These are phyloP conservation scores for Annulohypoxylon stygium DNA, from an alignment of 495 filamentous ascomycete genomes.

Conservation along the genomic window DNA sequence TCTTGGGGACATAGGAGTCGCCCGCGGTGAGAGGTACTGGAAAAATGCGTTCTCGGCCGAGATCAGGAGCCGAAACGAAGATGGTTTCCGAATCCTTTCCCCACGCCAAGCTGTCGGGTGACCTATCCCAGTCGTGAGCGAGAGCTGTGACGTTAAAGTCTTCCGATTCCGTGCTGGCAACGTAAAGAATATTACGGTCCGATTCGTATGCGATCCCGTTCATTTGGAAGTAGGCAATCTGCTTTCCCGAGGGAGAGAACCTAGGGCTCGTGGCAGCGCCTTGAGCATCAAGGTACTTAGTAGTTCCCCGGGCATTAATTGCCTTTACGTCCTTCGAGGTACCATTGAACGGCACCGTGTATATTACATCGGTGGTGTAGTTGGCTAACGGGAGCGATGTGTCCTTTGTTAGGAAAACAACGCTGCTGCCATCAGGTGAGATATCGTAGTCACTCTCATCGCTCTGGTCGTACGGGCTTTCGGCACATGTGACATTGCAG, in stretches of 20 bases:
- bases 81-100: conserved; percentile 68
- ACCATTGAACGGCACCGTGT: conserved; percentile 66
- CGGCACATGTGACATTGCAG: conserved; percentile 62
- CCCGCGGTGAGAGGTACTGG: conserved; percentile 61
- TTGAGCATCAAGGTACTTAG: conserved; percentile 62
- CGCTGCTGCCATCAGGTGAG: conserved; percentile 55
- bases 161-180: conserved; percentile 42
- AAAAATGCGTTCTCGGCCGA: conserved; percentile 69
- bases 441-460: conserved; percentile 59
- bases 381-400: conserved; percentile 73
- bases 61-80: conserved; percentile 68
- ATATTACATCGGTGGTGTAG: conserved; percentile 74
- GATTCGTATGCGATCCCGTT: conserved; percentile 78
- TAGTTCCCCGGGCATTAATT: conserved; percentile 48
- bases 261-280: conserved; percentile 76
- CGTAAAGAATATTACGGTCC: conserved; percentile 76
- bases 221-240: conserved; percentile 76
- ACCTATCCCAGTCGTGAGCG: conserved; percentile 66
- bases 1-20: conserved; percentile 60
- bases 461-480: conserved; percentile 56
- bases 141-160: conserved; percentile 55
- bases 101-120: conserved; percentile 67
- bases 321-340: conserved; percentile 47
- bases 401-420: conserved; percentile 80
- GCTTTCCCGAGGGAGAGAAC: conserved; percentile 75